phyloP scores from a whole-genome alignment of 2,329 filamentous ascomycete genomes.

The Fusarium sororula region DNA sequence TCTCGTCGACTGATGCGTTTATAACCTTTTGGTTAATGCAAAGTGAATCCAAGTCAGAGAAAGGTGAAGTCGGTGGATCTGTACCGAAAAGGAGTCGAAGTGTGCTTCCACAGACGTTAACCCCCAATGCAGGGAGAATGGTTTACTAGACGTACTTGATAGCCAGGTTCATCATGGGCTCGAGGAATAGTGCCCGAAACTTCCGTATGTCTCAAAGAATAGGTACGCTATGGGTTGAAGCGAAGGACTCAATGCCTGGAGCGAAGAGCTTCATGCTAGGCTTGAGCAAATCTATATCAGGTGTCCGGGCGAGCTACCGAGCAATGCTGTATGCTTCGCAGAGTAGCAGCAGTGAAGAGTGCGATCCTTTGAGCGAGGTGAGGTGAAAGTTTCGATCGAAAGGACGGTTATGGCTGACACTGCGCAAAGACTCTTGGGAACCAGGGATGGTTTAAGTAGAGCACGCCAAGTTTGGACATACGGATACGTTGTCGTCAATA shows the following conservation, averaged over 20 bases:
- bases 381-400: not conserved
- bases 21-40: not conserved
- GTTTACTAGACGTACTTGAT: not conserved
- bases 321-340: not conserved
- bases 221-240: not conserved
- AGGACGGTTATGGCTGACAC: not conserved
- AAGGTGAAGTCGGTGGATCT: not conserved
- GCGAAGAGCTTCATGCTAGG: not conserved
- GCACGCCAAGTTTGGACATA: not conserved
- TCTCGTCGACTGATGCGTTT: not conserved
- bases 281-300: not conserved
- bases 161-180: not conserved
- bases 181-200: not conserved
- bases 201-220: not conserved
- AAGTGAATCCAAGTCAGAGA: not conserved
- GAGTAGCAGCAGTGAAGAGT: not conserved
- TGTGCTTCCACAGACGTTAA: not conserved
- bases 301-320: not conserved
- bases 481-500: not conserved
- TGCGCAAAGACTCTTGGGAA: not conserved
- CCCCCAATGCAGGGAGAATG: not conserved
- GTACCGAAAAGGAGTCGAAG: not conserved
- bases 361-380: not conserved
- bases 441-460: not conserved
- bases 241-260: not conserved